Evolutionary conservation across 352 stramenopile genomes (phyloP).

Genomic region (Plasmopara viticola): DNA sequence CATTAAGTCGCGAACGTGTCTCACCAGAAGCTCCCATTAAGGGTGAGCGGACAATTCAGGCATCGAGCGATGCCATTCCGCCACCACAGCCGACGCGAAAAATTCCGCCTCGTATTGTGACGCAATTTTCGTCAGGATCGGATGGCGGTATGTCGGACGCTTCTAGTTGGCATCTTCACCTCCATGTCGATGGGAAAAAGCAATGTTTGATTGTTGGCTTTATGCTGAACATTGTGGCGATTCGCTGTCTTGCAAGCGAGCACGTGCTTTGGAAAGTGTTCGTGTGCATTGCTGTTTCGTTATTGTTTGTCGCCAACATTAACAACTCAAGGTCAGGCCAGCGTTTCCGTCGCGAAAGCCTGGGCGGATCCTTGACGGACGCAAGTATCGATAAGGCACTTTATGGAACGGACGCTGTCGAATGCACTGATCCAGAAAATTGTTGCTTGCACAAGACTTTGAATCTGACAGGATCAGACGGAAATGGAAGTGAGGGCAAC

Average conservation of each 20-base stretch:
- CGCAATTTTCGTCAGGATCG: slow-evolving; percentile 21
- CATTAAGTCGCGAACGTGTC: slow-evolving; percentile 5
- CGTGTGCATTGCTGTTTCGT: slow-evolving; percentile 46
- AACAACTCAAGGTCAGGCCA: slow-evolving; percentile 35
- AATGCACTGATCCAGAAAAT: slow-evolving; percentile 34
- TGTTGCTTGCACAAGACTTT: slow-evolving; percentile 56
- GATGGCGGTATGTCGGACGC: slow-evolving; percentile 14
- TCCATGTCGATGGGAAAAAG: slow-evolving; percentile 58
- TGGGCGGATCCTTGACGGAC: slow-evolving; percentile 6
- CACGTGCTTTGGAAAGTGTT: slow-evolving; percentile 59
- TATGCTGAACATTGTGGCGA: slow-evolving; percentile 68
- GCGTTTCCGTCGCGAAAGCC: slow-evolving; percentile 10
- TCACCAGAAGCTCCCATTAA: slow-evolving; percentile 1
- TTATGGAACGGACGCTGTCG: slow-evolving; percentile 23
- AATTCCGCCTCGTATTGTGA: slow-evolving; percentile 33
- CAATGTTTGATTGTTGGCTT: slow-evolving; percentile 72
- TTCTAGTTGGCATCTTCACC: slow-evolving; percentile 45
- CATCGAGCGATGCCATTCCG: not conserved
- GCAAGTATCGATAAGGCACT: slow-evolving; percentile 15
- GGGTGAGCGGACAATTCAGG: slow-evolving; percentile 1
- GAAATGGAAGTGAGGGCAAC: slow-evolving; percentile 3
- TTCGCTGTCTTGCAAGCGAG: slow-evolving; percentile 58
- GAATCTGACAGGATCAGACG: not conserved
- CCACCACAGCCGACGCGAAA: slow-evolving; percentile 14
- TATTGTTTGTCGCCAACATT: slow-evolving; percentile 41